Evolutionary conservation across 2,329 filamentous ascomycete species (phyloP), one percentile per base, ranked within the genome.

Genomic region (Venturia aucupariae): DNA sequence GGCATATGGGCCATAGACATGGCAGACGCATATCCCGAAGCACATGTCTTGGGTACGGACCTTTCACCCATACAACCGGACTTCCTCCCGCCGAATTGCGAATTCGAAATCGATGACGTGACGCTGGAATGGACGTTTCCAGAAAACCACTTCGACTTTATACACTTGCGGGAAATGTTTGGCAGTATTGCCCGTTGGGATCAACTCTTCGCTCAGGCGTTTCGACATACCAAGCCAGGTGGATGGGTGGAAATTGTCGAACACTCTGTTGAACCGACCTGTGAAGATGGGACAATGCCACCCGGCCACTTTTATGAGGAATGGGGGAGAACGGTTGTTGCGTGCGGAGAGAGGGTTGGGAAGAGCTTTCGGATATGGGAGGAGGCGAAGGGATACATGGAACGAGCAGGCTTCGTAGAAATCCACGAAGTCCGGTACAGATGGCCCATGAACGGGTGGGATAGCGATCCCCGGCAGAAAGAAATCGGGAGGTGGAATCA

Each of bases 21-120:
- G 30, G 68, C 51, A 61, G 68, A 70, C 60, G 51, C 65, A 8
- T 66, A 75, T 65, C 75, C 76, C 7, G 70, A 70, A 30, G 76
- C 79, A 17, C 69, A 72, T 32, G 75, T 83, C 46, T 75, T 75
- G 4, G 80, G 80, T 46, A 78, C 75, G 27, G 79, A 81, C 68
- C 75, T 81, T 57, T 79, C 76, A 0, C 79, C 80, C 44, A 81
- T 81, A 60, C 80, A 82, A 67, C 80, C 79, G 4, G 70, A 71
- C 64, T 78, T 76, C 73, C 76, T 80, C 0, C 79, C 79, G 0
- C 74, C 77, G 2, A 81, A 81, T 68, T 76, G 75, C 67, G 68
- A 71, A 32, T 81, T 81, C 67, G 76, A 80, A 63, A 75, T 81
- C 63, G 79, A 81, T 70, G 79, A 81, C 61, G 72, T 77, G 19